Conservation (phyloP, 305 asterid species). For the Rubia tinctorum region DNA sequence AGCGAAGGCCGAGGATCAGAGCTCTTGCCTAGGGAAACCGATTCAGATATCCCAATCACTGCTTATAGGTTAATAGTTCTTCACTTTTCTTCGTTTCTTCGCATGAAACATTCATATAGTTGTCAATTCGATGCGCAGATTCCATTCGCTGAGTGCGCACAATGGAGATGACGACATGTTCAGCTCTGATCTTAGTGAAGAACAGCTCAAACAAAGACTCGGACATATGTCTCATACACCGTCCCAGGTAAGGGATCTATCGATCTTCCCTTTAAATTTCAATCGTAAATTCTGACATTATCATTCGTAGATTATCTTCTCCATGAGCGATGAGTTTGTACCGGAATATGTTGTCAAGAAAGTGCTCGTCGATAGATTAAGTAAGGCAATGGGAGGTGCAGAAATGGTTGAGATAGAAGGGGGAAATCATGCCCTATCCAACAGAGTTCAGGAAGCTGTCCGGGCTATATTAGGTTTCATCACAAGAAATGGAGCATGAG, state of each 20-base stretch:
- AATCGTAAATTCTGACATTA: not conserved
- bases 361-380: constrained; percentile 68
- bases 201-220: constrained; percentile 76
- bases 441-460: constrained; percentile 73
- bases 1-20: constrained; percentile 73
- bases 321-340: constrained; percentile 87
- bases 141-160: constrained; percentile 82
- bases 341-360: constrained; percentile 97
- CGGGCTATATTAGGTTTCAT: constrained; percentile 67
- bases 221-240: constrained; percentile 96
- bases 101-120: not conserved
- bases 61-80: constrained; percentile 55
- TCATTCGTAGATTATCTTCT: constrained; percentile 63
- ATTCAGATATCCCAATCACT: constrained; percentile 76
- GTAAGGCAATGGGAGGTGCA: constrained; percentile 81
- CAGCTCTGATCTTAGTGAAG: constrained; percentile 94
- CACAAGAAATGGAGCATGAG: constrained; percentile 72
- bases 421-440: constrained; percentile 83
- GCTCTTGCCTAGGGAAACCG: constrained; percentile 87
- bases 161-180: constrained; percentile 95
- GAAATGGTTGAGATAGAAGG: constrained; percentile 77
- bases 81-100: not conserved
- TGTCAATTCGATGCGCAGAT: constrained; percentile 37
- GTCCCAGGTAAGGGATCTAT: constrained; percentile 52
- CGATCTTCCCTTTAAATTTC: not conserved